phyloP scores from a whole-genome alignment of 2,329 filamentous ascomycete species.

The Trichoderma atrobrunneum region DNA sequence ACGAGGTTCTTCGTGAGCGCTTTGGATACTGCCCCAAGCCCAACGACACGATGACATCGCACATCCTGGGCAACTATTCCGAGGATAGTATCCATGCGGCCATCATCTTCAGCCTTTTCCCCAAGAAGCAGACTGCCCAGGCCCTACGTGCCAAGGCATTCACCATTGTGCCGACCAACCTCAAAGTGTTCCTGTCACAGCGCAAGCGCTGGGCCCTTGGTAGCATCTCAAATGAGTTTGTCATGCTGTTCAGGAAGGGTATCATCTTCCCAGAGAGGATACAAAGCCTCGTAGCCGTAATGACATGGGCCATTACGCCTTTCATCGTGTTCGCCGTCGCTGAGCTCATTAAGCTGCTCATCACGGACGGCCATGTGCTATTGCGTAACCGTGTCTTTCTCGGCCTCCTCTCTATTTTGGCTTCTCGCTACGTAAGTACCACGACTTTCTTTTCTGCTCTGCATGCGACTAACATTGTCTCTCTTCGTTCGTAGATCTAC shows the following conservation, averaged over 20 bases:
- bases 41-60: slow-evolving; percentile 47
- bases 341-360: slow-evolving; percentile 37
- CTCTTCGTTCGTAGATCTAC: slow-evolving; percentile 32
- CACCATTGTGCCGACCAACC: slow-evolving; percentile 44
- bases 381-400: slow-evolving; percentile 38
- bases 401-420: slow-evolving; percentile 37
- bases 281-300: slow-evolving; percentile 44
- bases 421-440: slow-evolving; percentile 41
- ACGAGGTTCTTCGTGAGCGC: slow-evolving; percentile 43
- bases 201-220: slow-evolving; percentile 49
- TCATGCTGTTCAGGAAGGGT: slow-evolving; percentile 45
- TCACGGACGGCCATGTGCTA: slow-evolving; percentile 32
- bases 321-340: slow-evolving; percentile 43
- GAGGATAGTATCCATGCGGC: slow-evolving; percentile 50
- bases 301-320: slow-evolving; percentile 46
- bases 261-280: slow-evolving; percentile 44
- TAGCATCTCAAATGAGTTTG: slow-evolving; percentile 48
- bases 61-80: slow-evolving; percentile 48
- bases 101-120: slow-evolving; percentile 46
- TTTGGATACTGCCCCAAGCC: slow-evolving; percentile 50
- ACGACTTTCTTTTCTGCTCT: no score
- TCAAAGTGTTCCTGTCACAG: slow-evolving; percentile 48
- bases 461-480: neutral
- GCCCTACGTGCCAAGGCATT: slow-evolving; percentile 46
- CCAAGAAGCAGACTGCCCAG: slow-evolving; percentile 44